phyloP scores from a whole-genome alignment of 1,284 basidiomycete genomes.

The Malassezia pachydermatis region DNA sequence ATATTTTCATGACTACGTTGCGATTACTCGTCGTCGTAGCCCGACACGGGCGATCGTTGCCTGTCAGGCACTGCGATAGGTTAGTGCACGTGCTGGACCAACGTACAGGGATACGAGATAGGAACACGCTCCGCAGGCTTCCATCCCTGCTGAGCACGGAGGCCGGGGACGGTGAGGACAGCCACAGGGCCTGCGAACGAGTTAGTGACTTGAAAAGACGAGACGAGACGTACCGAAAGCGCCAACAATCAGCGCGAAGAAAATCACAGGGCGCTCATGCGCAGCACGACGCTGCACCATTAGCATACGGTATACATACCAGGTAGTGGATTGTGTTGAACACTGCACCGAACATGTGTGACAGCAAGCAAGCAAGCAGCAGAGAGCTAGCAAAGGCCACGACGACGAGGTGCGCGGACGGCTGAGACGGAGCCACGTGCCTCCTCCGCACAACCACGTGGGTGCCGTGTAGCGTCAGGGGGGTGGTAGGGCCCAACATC shows the following conservation, averaged over 20 bases:
- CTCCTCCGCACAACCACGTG: too few relatives aligned
- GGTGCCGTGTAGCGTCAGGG: too few relatives aligned
- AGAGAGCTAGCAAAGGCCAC: too few relatives aligned
- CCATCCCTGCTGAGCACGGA: slow-evolving; percentile 65
- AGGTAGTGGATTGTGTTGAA: slow-evolving; percentile 39
- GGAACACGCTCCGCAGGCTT: slow-evolving; percentile 65
- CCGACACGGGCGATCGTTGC: slow-evolving; percentile 28
- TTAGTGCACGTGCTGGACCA: not conserved
- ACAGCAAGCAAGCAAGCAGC: too few relatives aligned
- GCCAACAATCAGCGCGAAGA: slow-evolving; percentile 73
- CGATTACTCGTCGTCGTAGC: slow-evolving; percentile 36
- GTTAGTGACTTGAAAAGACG: not conserved
- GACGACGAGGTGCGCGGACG: too few relatives aligned
- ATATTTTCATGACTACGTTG: not conserved
- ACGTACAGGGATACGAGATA: slow-evolving; percentile 73
- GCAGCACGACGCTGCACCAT: slow-evolving; percentile 61
- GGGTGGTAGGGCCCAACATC: too few relatives aligned
- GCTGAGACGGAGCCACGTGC: too few relatives aligned
- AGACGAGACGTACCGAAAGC: slow-evolving; percentile 34
- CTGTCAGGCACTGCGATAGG: slow-evolving; percentile 35
- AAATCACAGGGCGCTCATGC: slow-evolving; percentile 83
- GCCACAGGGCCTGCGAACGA: slow-evolving; percentile 59
- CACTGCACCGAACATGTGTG: too few relatives aligned
- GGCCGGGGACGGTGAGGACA: slow-evolving; percentile 65
- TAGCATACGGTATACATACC: slow-evolving; percentile 19